Conservation (phyloP, 2,329 filamentous ascomycete genomes). For the Talaromyces sp. region DNA sequence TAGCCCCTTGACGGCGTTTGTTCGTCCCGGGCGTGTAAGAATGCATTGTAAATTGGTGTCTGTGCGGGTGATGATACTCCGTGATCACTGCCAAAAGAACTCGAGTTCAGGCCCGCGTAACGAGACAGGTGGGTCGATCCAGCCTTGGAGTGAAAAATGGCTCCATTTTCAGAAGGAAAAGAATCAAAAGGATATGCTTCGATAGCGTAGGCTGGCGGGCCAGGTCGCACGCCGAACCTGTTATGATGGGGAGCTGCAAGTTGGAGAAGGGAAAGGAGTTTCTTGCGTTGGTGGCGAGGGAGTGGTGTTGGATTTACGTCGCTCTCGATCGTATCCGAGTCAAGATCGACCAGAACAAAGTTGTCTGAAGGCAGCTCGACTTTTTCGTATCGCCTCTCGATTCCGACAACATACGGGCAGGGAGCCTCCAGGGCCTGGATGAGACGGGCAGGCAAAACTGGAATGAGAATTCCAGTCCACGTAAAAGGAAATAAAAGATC, state of each 20-base stretch:
- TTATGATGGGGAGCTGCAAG: constrained; percentile 85
- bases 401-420: constrained; percentile 94
- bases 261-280: constrained; percentile 82
- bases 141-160: constrained; percentile 71
- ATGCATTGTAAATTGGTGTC: constrained; percentile 83
- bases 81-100: constrained; percentile 69
- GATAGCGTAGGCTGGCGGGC: constrained; percentile 85
- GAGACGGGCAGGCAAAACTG: constrained; percentile 79
- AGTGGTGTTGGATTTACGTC: constrained; percentile 72
- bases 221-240: constrained; percentile 78
- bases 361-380: constrained; percentile 78
- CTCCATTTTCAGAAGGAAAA: constrained; percentile 80
- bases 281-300: constrained; percentile 83
- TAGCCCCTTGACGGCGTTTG: constrained; percentile 44
- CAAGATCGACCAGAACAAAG: constrained; percentile 90
- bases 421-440: constrained; percentile 89
- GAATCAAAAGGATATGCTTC: constrained; percentile 89
- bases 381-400: constrained; percentile 75
- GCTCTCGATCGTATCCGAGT: constrained; percentile 84
- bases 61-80: constrained; percentile 49
- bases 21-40: constrained; percentile 70
- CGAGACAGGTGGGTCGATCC: constrained; percentile 70
- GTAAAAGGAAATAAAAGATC: constrained; percentile 85
- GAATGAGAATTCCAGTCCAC: constrained; percentile 93
- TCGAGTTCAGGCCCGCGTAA: constrained; percentile 84